Conservation (phyloP, 1,284 basidiomycete genomes). For the Puccinia horiana region DNA sequence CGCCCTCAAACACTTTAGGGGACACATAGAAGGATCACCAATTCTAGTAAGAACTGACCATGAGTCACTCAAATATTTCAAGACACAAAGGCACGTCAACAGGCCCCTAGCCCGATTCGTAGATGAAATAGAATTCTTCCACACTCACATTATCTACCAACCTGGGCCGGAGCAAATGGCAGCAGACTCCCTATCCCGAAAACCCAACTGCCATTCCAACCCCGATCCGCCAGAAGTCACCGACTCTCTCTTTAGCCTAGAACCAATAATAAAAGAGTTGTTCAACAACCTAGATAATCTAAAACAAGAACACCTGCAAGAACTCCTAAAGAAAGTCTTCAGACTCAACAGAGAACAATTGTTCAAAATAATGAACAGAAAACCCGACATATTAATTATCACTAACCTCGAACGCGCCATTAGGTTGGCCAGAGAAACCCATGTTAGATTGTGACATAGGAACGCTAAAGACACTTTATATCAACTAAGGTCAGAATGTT, state of each 20-base stretch:
- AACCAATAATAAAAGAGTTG: neutral
- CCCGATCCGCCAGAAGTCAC: constrained; percentile 11
- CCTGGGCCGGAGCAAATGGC: constrained; percentile 22
- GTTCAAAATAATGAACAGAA: neutral
- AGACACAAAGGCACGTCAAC: constrained; percentile 23
- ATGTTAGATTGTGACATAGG: neutral
- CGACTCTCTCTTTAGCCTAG: neutral
- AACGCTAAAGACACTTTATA: neutral
- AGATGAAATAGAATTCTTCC: constrained; percentile 12
- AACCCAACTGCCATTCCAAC: neutral
- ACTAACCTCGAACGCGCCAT: neutral
- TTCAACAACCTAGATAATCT: neutral
- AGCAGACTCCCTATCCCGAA: constrained; percentile 12
- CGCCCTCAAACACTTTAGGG: constrained; percentile 15
- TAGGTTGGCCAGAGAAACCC: neutral
- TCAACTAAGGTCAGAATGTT: neutral
- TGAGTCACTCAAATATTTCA: constrained; percentile 24
- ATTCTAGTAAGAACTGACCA: constrained; percentile 12
- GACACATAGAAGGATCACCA: constrained; percentile 20
- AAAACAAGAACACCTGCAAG: neutral
- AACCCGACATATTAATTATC: neutral
- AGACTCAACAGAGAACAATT: neutral
- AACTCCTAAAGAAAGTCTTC: too few relatives aligned
- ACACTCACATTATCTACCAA: constrained; percentile 7
- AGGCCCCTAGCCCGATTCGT: neutral